These are phyloP conservation scores for Solanum neorickii DNA, from an alignment of 257 asterid species.

Conservation along the genomic window DNA sequence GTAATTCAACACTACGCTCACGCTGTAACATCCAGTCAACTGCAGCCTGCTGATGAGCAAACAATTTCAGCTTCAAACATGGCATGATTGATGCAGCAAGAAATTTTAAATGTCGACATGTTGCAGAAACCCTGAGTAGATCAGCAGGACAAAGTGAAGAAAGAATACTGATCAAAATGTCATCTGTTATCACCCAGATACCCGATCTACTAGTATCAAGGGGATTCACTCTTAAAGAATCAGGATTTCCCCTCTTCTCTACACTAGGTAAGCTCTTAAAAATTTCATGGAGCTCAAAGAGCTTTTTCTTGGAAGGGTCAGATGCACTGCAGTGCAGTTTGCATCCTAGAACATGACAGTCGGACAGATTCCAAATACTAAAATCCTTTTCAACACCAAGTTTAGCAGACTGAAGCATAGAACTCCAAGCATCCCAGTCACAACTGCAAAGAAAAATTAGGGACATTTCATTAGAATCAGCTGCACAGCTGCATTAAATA, in stretches of 20 bases:
- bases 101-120: constrained; percentile 66
- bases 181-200: constrained; percentile 65
- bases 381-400: constrained; percentile 24
- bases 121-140: constrained; percentile 58
- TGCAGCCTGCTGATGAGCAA: constrained; percentile 94
- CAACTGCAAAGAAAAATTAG: constrained; percentile 49
- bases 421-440: constrained; percentile 76
- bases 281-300: constrained; percentile 83
- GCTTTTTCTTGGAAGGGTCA: constrained; percentile 50
- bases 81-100: constrained; percentile 87
- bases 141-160: constrained; percentile 48
- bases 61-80: constrained; percentile 86
- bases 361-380: constrained; percentile 55
- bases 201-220: constrained; percentile 46
- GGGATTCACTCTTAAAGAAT: constrained; percentile 36
- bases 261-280: constrained; percentile 72
- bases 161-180: constrained; percentile 54
- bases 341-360: constrained; percentile 77
- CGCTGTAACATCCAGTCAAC: constrained; percentile 94
- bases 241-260: constrained; percentile 31
- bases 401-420: constrained; percentile 26
- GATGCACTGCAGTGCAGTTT: constrained; percentile 48
- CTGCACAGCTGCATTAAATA: background rate
- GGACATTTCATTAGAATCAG: constrained; percentile 1
- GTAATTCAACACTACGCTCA: constrained; percentile 46